phyloP scores from a whole-genome alignment of 306 rosid species.

The Argentina anserina region DNA sequence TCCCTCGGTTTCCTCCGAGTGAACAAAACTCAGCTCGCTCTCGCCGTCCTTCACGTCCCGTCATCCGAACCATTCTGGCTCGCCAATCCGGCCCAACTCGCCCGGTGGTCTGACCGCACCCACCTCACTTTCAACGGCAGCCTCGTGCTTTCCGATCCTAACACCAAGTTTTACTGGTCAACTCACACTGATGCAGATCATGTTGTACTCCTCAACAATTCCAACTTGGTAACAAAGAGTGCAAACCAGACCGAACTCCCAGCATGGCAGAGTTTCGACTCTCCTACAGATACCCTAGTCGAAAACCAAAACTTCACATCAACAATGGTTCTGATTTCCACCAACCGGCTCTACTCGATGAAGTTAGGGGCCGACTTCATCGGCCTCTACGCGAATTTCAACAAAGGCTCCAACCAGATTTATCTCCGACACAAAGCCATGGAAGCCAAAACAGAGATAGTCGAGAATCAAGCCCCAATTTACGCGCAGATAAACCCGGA shows the following conservation, averaged over 20 bases:
- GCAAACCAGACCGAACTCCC: background rate
- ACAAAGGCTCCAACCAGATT: conserved; percentile 24
- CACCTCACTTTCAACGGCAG: conserved; percentile 69
- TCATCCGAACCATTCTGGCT: conserved; percentile 67
- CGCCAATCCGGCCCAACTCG: conserved; percentile 40
- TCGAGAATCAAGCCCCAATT: conserved; percentile 53
- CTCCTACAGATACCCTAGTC: conserved; percentile 65
- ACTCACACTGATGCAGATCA: conserved; percentile 46
- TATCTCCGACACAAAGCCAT: conserved; percentile 61
- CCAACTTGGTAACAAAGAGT: conserved; percentile 52
- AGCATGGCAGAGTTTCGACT: conserved; percentile 77
- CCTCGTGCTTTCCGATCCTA: conserved; percentile 50
- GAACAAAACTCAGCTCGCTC: conserved; percentile 42
- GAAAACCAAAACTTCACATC: conserved; percentile 65
- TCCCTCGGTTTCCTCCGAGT: conserved; percentile 78
- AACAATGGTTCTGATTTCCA: conserved; percentile 39
- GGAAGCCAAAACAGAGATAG: conserved; percentile 43
- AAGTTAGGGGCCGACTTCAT: conserved; percentile 52
- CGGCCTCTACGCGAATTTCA: conserved; percentile 46
- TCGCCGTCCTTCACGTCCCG: conserved; percentile 59
- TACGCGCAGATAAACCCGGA: conserved; percentile 50
- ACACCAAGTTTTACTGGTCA: conserved; percentile 51
- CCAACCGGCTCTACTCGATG: conserved; percentile 44
- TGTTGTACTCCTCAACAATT: conserved; percentile 51
- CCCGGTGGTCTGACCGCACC: conserved; percentile 55